Percentiles rank a stretch among this genome's conserved stretches.
Conservation (phyloP, 148 eudicot genomes). For the Chenopodium berlandieri region DNA sequence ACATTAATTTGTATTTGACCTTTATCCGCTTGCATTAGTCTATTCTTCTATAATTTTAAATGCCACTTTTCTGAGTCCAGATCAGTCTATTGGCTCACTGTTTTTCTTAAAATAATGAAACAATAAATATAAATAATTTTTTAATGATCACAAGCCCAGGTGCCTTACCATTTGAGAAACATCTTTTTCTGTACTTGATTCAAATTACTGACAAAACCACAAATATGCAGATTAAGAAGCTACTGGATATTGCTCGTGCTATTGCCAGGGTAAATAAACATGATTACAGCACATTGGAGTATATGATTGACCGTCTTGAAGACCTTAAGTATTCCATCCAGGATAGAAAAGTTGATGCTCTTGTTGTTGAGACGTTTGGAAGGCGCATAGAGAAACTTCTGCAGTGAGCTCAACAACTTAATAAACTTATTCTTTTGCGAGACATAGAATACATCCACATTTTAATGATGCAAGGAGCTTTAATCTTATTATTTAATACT, state of each 20-base stretch:
- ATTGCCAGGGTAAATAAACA: constrained; percentile 60
- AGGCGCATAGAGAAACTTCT: constrained; percentile 90
- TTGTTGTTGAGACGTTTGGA: constrained; percentile 98
- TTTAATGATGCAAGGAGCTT: background rate
- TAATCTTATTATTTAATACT: constrained; percentile 16
- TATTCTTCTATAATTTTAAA: no score
- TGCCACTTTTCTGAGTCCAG: no score
- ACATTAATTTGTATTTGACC: no score
- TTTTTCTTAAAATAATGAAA: no score
- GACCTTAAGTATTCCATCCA: constrained; percentile 95
- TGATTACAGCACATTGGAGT: constrained; percentile 82
- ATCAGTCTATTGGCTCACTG: no score
- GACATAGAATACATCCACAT: background rate
- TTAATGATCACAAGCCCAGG: no score
- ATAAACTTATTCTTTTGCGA: background rate
- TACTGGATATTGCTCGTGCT: constrained; percentile 82
- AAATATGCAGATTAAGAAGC: constrained; percentile 71
- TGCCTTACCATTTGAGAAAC: no score
- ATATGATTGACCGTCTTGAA: constrained; percentile 69
- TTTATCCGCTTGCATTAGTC: no score
- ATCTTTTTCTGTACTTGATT: background rate
- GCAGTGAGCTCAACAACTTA: constrained; percentile 65
- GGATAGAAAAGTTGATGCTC: constrained; percentile 98
- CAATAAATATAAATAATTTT: no score
- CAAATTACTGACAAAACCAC: constrained; percentile 11